Base-by-base conservation (phyloP, 2,329 filamentous ascomycete genomes). In the Lecanosticta acicola region DNA sequence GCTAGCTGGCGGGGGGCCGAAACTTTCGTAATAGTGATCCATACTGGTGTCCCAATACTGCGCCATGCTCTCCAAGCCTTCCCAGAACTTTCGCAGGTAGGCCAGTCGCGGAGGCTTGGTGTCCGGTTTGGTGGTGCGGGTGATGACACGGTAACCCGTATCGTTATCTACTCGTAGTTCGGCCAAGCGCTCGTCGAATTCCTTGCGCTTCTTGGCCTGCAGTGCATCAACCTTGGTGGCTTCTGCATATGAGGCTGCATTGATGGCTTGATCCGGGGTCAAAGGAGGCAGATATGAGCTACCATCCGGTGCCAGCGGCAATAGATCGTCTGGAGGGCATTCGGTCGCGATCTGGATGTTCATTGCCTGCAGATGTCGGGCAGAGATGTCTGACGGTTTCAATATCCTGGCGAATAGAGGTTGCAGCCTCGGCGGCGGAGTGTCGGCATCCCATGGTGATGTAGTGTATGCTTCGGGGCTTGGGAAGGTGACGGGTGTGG, bases 41-140 rank as follows among this genome's bases (percentile, higher is more conserved):
- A 75, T 59, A 48, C 73, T 79, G 32, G 68, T 70, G 57, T 83
- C 80, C 79, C 80, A 83, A 57, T 80, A 83, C 51, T 78, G 76
- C 13, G 76, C 69, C 71, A 83, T 71, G 29, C 71, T 73, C 53
- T 81, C 76, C 42, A 83, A 66, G 2, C 71, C 74, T 41, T 73
- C 70, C 73, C 76, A 83, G 61, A 83, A 83, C 45, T 77, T 79
- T 42, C 79, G 70, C 48, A 77, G 72, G 53, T 80, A 74, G 0
- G 74, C 72, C 36, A 83, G 56, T 13, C 75, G 70, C 3, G 77
- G 67, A 14, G 72, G 70, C 43, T 68, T 63, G 11, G 68, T 68
- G 3, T 71, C 71, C 16, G 71, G 66, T 18, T 64, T 66, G 10
- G 70, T 69, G 39, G 74, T 68, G 9, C 77, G 70, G 29, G 71